phyloP scores from a whole-genome alignment of 2,329 filamentous ascomycete genomes.

The Cadophora sp. region DNA sequence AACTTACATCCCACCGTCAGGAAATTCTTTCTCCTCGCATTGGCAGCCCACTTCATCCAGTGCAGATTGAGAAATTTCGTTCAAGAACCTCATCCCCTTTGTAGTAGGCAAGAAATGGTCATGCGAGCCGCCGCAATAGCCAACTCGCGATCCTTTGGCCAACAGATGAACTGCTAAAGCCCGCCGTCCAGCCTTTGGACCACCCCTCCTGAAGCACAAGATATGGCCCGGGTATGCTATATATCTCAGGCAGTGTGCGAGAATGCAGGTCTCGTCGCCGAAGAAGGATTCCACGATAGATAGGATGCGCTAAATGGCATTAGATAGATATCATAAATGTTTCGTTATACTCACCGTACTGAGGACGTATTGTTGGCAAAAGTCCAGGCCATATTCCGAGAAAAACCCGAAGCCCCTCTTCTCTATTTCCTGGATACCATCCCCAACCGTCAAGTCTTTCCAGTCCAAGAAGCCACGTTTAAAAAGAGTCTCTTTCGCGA shows the following conservation, averaged over 20 bases:
- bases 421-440: neutral
- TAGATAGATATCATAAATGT: neutral
- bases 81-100: neutral
- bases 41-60: neutral
- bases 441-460: neutral
- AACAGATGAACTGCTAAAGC: neutral
- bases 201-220: neutral
- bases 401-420: slow-evolving; percentile 6
- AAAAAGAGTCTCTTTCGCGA: neutral
- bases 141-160: neutral
- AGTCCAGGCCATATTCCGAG: neutral
- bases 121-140: neutral
- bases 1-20: neutral
- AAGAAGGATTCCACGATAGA: neutral
- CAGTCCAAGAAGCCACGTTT: neutral
- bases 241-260: neutral
- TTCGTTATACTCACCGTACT: neutral
- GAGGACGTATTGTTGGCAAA: neutral
- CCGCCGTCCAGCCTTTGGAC: neutral
- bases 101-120: neutral
- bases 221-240: neutral
- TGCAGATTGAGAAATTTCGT: neutral
- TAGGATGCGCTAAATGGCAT: neutral
- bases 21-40: neutral
- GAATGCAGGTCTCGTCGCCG: neutral